Conservation (phyloP, 495 filamentous ascomycete genomes). For the Chaetomium fimeti region DNA sequence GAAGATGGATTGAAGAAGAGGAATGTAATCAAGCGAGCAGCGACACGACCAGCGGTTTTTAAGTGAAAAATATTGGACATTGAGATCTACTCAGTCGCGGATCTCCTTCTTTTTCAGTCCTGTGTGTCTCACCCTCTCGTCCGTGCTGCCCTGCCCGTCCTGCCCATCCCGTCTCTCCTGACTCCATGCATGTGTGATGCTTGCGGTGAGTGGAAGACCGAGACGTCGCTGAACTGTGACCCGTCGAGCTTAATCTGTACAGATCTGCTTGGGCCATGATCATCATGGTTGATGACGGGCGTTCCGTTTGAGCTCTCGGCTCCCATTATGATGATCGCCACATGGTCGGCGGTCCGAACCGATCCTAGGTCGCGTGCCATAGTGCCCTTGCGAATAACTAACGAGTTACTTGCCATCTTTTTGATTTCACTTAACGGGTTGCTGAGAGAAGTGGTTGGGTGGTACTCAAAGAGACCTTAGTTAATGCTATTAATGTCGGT, state of each 20-base stretch:
- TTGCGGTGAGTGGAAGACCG: neutral
- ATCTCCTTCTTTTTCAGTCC: no score
- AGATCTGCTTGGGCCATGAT: neutral
- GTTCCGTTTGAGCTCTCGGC: neutral
- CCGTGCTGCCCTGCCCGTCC: neutral
- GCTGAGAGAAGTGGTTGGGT: no score
- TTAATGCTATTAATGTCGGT: no score
- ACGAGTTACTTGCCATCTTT: neutral
- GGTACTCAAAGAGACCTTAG: no score
- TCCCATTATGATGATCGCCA: neutral
- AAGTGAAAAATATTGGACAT: no score
- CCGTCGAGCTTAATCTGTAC: no score
- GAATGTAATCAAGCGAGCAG: slow-evolving; percentile 36
- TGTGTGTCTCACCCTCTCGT: neutral
- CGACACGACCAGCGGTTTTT: slow-evolving; percentile 42
- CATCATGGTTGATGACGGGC: neutral
- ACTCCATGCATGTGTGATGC: no score
- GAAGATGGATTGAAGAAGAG: no score
- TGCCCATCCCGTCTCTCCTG: neutral
- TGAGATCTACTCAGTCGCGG: no score
- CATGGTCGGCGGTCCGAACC: neutral
- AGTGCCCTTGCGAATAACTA: neutral
- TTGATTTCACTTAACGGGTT: no score
- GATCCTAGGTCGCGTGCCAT: neutral
- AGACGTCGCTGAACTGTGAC: neutral